Conservation (phyloP, 805 yeast species). For the Ogataea degrootiae region DNA sequence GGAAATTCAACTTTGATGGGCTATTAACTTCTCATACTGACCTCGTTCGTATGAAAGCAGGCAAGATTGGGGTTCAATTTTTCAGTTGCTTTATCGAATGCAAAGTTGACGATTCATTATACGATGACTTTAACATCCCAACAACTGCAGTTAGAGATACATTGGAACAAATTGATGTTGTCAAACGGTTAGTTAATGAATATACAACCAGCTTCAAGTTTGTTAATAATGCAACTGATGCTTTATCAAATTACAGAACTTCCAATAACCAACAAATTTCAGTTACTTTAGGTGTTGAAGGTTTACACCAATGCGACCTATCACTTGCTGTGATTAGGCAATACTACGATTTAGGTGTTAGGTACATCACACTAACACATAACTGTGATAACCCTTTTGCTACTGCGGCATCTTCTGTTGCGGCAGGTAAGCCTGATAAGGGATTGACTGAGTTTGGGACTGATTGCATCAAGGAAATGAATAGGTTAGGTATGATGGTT, state of each 20-base stretch:
- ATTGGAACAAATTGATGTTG: constrained; percentile 45
- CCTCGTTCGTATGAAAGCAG: constrained; percentile 34
- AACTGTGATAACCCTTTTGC: constrained; percentile 54
- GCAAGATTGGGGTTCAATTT: constrained; percentile 43
- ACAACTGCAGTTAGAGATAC: constrained; percentile 45
- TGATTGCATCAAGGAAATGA: constrained; percentile 43
- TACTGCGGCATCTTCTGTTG: constrained; percentile 43
- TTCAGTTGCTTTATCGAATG: constrained; percentile 44
- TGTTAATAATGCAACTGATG: constrained; percentile 39
- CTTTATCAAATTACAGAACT: constrained; percentile 29
- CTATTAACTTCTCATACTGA: constrained; percentile 38
- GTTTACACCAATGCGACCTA: constrained; percentile 44
- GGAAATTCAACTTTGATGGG: constrained; percentile 34
- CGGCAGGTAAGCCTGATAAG: constrained; percentile 40
- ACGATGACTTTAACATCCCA: constrained; percentile 40
- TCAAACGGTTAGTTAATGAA: constrained; percentile 38
- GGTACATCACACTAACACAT: constrained; percentile 48
- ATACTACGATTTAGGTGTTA: constrained; percentile 42
- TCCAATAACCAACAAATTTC: constrained; percentile 32
- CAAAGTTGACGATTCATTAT: constrained; percentile 34
- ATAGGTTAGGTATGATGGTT: constrained; percentile 49
- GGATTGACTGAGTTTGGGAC: constrained; percentile 41
- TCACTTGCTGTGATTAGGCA: constrained; percentile 44
- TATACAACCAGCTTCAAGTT: constrained; percentile 36
- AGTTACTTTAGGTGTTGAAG: constrained; percentile 47